Evolutionary conservation across 148 eudicot genomes (phyloP), one percentile per base, ranked within the genome.

Genomic region (Agrostemma githago): DNA sequence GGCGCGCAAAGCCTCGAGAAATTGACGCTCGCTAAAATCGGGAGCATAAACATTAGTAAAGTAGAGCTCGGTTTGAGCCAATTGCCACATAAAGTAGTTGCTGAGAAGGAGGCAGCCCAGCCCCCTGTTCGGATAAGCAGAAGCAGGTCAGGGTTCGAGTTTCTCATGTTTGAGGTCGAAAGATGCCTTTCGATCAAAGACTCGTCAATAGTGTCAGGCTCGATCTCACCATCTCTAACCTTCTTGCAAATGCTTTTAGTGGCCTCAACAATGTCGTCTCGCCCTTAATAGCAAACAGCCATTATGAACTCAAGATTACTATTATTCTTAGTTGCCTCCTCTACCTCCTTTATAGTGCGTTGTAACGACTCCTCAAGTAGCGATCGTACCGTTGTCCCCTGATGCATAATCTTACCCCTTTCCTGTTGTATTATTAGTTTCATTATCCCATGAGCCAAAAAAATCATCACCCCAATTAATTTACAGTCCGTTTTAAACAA

Each of bases 111-210:
- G 67, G 11, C 37, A n/a, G 21, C 67, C 66, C 37, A n/a, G 21
- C 67, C 66, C 7, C 78, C 67, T 4, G 73, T 76, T 42, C 78
- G 77, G 40, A 74, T 74, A 14, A 53, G 17, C 8, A 74, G n/a
- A 14, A 53, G 17, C 8, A 74, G n/a, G 37, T 75, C 64, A 2
- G 61, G 63, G 42, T 46, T 20, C 0, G 73, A 60, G 63, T 17
- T 20, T 3, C 19, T 3, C 21, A 39, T 8, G 20, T 1, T 5
- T n/a, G 8, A 3, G 43, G 62, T 74, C 8, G 59, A 12, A 42
- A 68, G 59, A 6, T 21, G 73, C 16, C 26, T 19, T 42, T 76
- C 46, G 5, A 76, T 57, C 15, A 76, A 21, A 3, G 41, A 14
- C 65, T 68, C 73, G 11, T 68, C 41, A 5, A 76, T 14, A 43